These are phyloP conservation scores for Omphalea diandra DNA, from an alignment of 441 rosid genomes.

Conservation along the genomic window DNA sequence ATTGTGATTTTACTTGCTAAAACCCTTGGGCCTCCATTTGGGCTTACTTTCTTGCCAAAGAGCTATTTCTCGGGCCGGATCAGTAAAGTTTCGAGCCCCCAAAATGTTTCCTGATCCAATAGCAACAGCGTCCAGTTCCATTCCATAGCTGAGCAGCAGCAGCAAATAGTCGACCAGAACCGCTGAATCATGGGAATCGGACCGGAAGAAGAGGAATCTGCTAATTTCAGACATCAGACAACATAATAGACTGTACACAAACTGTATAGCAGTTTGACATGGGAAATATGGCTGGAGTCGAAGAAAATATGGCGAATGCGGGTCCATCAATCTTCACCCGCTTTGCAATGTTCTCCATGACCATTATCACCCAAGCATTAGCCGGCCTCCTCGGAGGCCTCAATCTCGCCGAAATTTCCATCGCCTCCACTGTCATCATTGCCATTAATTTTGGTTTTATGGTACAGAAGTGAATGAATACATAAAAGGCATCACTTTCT, in stretches of 20 bases:
- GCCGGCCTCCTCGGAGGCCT: conserved; percentile 45
- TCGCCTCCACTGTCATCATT: conserved; percentile 37
- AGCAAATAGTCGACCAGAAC: neutral
- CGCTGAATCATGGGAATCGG: neutral
- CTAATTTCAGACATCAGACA: conserved; percentile 12
- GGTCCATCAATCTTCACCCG: conserved; percentile 46
- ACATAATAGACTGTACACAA: too few species aligned
- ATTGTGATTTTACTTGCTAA: too few species aligned
- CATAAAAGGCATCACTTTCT: too few species aligned
- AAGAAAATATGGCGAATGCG: conserved; percentile 39
- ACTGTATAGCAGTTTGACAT: neutral
- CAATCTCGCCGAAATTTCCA: conserved; percentile 44
- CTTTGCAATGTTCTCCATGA: conserved; percentile 39
- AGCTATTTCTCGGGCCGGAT: too few species aligned
- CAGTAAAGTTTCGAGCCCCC: neutral
- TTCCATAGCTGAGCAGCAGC: too few species aligned
- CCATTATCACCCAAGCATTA: conserved; percentile 40
- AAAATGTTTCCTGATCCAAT: neutral
- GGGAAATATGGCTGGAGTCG: conserved; percentile 32
- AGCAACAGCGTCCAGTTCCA: neutral
- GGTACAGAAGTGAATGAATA: conserved; percentile 32
- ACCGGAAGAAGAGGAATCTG: conserved; percentile 25
- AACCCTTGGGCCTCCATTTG: too few species aligned
- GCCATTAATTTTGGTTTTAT: conserved; percentile 38
- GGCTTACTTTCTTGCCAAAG: too few species aligned